Conservation (phyloP, 495 filamentous ascomycete genomes). For the Xylaria castorea region DNA sequence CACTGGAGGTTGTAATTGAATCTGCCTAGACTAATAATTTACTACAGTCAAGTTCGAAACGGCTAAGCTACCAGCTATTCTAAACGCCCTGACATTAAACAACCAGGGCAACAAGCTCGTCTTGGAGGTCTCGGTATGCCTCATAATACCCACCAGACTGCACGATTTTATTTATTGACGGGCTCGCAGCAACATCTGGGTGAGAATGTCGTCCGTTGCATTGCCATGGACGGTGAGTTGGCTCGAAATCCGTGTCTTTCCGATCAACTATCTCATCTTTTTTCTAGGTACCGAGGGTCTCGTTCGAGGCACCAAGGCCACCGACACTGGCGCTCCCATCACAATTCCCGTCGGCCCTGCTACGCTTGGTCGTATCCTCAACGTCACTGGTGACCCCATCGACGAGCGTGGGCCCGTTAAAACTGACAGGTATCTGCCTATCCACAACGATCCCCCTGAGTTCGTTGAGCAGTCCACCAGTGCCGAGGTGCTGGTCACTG, state of each 20-base stretch:
- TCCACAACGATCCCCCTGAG: constrained; percentile 89
- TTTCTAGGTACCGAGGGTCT: constrained; percentile 95
- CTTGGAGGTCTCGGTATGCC: constrained; percentile 93
- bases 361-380: constrained; percentile 99
- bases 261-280: constrained; percentile 40
- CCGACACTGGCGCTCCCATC: constrained; percentile 93
- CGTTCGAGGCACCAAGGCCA: constrained; percentile 81
- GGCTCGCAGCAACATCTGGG: constrained; percentile 91
- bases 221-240: constrained; percentile 98
- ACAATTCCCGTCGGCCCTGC: constrained; percentile 94
- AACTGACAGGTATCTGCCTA: constrained; percentile 81
- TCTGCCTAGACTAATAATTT: constrained; percentile 31
- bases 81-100: constrained; percentile 90
- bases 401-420: constrained; percentile 99
- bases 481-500: constrained; percentile 95
- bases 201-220: constrained; percentile 98
- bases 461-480: constrained; percentile 95
- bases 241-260: constrained; percentile 23
- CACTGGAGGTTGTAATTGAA: background rate
- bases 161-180: constrained; percentile 47
- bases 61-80: constrained; percentile 93
- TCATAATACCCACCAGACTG: constrained; percentile 30
- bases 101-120: constrained; percentile 95
- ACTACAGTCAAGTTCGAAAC: constrained; percentile 84
- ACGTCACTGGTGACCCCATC: constrained; percentile 99